A percentile compares a stretch with the other conserved stretches of the same genome.
phyloP scores from a whole-genome alignment of 2,329 filamentous ascomycete species.

The Xylaria sp. region DNA sequence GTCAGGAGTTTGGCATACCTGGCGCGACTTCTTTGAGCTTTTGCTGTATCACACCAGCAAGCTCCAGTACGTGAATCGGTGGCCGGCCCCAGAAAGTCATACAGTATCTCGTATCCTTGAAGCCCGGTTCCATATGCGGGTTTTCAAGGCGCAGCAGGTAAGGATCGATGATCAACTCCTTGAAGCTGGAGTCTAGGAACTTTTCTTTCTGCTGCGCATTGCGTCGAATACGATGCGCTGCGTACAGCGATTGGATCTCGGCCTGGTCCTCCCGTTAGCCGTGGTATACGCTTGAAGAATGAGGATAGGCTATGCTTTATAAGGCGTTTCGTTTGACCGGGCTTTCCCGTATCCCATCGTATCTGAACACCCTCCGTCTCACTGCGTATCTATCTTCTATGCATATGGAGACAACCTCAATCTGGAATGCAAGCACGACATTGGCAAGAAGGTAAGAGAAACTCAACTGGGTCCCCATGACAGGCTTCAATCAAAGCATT shows the following conservation, averaged over 20 bases:
- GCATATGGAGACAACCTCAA: not conserved
- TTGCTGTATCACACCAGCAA: constrained; percentile 76
- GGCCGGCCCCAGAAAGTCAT: constrained; percentile 91
- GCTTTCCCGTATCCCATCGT: not conserved
- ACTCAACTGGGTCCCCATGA: constrained; percentile 72
- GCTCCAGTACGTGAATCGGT: constrained; percentile 72
- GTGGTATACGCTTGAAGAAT: constrained; percentile 4
- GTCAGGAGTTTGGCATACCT: constrained; percentile 62
- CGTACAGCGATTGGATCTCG: constrained; percentile 78
- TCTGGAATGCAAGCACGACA: not conserved
- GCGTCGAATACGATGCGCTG: constrained; percentile 76
- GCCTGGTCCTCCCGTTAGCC: constrained; percentile 56
- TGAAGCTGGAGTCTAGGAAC: constrained; percentile 75
- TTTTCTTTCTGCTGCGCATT: constrained; percentile 80
- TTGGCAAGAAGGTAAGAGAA: constrained; percentile 17
- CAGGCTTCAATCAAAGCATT: constrained; percentile 76
- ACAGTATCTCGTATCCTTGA: constrained; percentile 80
- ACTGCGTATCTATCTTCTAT: not conserved
- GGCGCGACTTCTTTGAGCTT: constrained; percentile 73
- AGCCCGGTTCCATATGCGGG: constrained; percentile 72
- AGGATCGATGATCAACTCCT: constrained; percentile 79
- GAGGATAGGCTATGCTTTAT: not conserved
- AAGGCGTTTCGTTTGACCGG: not conserved
- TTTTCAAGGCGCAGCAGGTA: constrained; percentile 77
- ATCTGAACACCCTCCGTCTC: too few species aligned